phyloP scores from a whole-genome alignment of 139 green algal species.

The Chlamydomonas sphaeroides region DNA sequence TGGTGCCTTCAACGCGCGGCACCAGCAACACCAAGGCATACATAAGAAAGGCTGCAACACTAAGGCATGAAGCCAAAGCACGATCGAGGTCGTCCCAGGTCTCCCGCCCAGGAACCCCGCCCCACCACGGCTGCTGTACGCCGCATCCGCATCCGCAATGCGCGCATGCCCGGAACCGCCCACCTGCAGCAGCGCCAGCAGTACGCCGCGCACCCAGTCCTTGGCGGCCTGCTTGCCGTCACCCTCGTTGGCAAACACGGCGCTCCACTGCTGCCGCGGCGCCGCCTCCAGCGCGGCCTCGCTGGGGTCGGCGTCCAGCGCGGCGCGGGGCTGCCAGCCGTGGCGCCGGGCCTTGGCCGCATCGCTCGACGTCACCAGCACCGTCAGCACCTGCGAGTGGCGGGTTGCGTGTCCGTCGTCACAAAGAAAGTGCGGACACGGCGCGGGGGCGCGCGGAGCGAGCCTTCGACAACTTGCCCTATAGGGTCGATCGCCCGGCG shows the following conservation, averaged over 20 bases:
- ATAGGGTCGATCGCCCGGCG: no score
- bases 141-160: not conserved
- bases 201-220: not conserved
- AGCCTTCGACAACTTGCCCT: no score
- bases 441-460: no score
- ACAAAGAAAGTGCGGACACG: no score
- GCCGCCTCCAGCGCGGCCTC: constrained; percentile 2
- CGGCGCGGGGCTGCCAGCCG: not conserved
- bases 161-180: not conserved
- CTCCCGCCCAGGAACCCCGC: not conserved
- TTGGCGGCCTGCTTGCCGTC: not conserved
- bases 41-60: not conserved
- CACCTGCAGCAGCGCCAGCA: not conserved
- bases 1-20: no score
- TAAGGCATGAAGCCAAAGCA: no score
- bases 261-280: not conserved
- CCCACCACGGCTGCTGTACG: not conserved
- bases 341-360: not conserved
- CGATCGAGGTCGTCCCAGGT: no score
- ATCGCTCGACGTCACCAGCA: not conserved
- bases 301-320: not conserved
- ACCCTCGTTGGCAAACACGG: not conserved
- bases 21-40: not conserved
- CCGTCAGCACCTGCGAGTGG: not conserved
- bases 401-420: no score